phyloP scores from a whole-genome alignment of 1,284 basidiomycete genomes.

The Inonotus obliquus region DNA sequence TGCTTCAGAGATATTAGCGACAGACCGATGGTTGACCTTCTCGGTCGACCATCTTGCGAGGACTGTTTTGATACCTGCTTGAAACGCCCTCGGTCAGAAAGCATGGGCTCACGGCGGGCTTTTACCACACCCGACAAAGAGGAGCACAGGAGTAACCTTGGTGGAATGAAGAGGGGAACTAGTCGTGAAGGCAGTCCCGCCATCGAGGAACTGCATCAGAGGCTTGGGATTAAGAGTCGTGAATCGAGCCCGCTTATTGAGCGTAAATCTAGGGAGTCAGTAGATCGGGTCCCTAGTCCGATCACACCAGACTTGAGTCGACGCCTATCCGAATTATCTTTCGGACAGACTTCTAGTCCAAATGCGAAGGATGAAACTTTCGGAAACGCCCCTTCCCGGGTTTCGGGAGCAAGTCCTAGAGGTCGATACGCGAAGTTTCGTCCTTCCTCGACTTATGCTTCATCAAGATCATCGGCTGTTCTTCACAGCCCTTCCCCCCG shows the following conservation, averaged over 20 bases:
- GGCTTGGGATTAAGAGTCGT: conserved; percentile 52
- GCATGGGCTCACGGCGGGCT: conserved; percentile 25
- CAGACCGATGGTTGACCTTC: conserved; percentile 72
- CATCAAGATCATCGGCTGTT: background rate
- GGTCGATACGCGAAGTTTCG: conserved; percentile 18
- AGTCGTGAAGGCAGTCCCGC: conserved; percentile 48
- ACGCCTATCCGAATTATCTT: conserved; percentile 6
- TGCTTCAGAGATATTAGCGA: conserved; percentile 70
- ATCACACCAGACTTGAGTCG: conserved; percentile 7
- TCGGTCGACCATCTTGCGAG: conserved; percentile 69
- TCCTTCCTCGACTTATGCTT: background rate
- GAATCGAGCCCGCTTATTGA: conserved; percentile 50
- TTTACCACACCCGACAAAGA: conserved; percentile 32
- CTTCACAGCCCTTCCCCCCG: conserved; percentile 10
- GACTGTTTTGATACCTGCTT: conserved; percentile 74
- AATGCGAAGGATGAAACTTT: background rate
- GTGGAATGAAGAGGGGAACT: conserved; percentile 33
- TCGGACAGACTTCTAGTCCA: background rate
- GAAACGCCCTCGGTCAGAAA: conserved; percentile 39
- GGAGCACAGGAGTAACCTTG: conserved; percentile 33
- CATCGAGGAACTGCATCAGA: conserved; percentile 51
- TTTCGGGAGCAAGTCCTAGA: conserved; percentile 10
- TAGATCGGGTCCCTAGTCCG: conserved; percentile 1
- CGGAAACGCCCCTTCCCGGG: background rate
- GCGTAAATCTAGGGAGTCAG: background rate